Percentiles rank a stretch among this genome's conserved stretches.
Evolutionary conservation across 208 protist genomes (phyloP).

Genomic region (Trypanosoma scelopori): DNA sequence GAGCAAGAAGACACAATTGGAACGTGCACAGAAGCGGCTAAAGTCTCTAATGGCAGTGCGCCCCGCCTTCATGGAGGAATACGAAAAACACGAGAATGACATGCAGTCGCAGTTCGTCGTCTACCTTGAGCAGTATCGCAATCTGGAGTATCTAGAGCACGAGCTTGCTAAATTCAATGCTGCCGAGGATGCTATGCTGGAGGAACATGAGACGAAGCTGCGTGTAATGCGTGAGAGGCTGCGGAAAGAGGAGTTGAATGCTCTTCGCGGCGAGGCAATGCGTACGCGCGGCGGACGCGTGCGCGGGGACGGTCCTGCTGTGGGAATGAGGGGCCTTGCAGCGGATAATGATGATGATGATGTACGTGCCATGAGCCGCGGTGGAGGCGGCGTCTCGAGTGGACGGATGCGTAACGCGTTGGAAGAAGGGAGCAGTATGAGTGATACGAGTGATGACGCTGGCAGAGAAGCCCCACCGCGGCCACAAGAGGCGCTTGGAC

Average conservation of each 20-base stretch:
- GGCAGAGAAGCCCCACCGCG: slow-evolving; percentile 25
- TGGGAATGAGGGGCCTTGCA: background rate
- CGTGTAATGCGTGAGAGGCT: slow-evolving; percentile 89
- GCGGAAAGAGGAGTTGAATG: slow-evolving; percentile 86
- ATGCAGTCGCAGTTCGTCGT: slow-evolving; percentile 90
- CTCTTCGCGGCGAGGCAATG: slow-evolving; percentile 55
- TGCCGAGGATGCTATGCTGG: slow-evolving; percentile 77
- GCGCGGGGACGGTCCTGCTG: slow-evolving; percentile 19
- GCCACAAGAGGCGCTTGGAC: slow-evolving; percentile 35
- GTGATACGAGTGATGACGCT: slow-evolving; percentile 26
- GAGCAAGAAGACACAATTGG: slow-evolving; percentile 93
- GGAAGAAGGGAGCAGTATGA: slow-evolving; percentile 64
- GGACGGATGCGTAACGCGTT: slow-evolving; percentile 34
- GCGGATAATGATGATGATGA: slow-evolving; percentile 30
- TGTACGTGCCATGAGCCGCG: background rate
- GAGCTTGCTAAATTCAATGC: slow-evolving; percentile 89
- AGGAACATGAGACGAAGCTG: slow-evolving; percentile 87
- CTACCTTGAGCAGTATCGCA: slow-evolving; percentile 94
- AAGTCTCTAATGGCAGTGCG: slow-evolving; percentile 86
- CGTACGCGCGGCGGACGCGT: slow-evolving; percentile 12
- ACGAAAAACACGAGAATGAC: slow-evolving; percentile 91
- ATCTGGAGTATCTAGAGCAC: slow-evolving; percentile 93
- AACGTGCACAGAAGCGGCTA: slow-evolving; percentile 91
- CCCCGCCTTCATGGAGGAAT: slow-evolving; percentile 94
- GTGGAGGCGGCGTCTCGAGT: background rate